Base-by-base conservation (phyloP, 1,284 basidiomycete species). In the Thecaphora frezii region DNA sequence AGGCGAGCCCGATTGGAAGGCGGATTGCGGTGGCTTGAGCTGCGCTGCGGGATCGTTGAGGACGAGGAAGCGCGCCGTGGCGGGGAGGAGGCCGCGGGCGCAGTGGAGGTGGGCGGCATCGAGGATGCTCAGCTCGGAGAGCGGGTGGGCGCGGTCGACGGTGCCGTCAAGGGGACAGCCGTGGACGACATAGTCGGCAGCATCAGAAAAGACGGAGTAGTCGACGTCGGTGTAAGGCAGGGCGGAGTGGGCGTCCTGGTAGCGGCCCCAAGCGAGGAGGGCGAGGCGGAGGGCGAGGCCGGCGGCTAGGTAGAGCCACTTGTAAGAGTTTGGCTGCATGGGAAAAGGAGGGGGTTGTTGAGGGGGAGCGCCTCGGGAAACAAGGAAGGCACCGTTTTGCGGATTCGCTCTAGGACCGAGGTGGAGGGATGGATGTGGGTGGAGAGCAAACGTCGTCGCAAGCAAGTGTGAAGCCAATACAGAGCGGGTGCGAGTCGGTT, bases 221-320 rank as follows among this genome's bases (percentile, higher is more conserved):
- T 99, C 96, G 55, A 98, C 84, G 80, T 99, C 94, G 18, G 94
- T 98, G 79, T 97, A 98, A 77, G 93, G 93, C 28, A 97, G 85
- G n/a, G 86, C 77, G 1, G 88, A 89, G 61, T 82, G 86, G 3
- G 84, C 84, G 73, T 94, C 91, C 63, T 93, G 91, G 85, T 90
- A 91, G 80, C 89, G 88, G 74, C 90, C 91, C 79, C 91, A 93
- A 5, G 87, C 73, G 53, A 94, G 87, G 43, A 94, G 85, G 14
- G 77, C 83, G 21, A 89, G 78, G 49, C 91, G 86, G 44, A 93
- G 74, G 23, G 83, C 36, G 18, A 83, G 75, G 1, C 90, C 87
- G 23, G 84, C 65, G 19, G 48, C 39, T 26, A 77, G 51, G 46
- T 72, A 77, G 45, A 43, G 18, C 49, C 43, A 51, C 13, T 51